A percentile compares a stretch with the other conserved stretches of the same genome.
phyloP scores from a whole-genome alignment of 441 rosid species.

The Gossypium trilobum region DNA sequence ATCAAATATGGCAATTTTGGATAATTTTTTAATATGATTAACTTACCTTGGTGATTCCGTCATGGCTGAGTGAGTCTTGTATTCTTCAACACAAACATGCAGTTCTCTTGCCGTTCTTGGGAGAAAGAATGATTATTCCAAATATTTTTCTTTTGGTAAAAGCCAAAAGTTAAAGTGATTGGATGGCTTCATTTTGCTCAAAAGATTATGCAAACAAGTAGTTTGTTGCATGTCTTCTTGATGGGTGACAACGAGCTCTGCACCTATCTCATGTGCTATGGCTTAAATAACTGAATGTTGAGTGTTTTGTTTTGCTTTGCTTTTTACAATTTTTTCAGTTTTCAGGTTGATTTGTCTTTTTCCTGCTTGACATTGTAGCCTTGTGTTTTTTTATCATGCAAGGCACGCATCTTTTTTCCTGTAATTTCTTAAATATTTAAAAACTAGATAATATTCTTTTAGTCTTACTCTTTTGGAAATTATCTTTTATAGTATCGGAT shows the following conservation, averaged over 20 bases:
- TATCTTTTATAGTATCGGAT: neutral
- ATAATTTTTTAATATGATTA: neutral
- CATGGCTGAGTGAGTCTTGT: neutral
- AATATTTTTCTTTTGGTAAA: neutral
- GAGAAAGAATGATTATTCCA: neutral
- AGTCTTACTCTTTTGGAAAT: neutral
- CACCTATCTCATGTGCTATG: neutral
- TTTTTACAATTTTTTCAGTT: neutral
- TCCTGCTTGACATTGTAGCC: neutral
- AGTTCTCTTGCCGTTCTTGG: neutral
- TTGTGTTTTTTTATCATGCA: neutral
- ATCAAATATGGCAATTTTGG: neutral
- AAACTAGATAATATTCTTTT: neutral
- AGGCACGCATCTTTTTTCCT: neutral
- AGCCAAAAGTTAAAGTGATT: neutral
- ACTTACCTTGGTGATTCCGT: neutral
- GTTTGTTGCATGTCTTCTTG: neutral
- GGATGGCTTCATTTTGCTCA: neutral
- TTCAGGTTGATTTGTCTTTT: neutral
- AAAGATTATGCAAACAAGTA: neutral
- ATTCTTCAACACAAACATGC: neutral
- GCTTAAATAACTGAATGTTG: neutral
- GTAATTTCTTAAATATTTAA: neutral
- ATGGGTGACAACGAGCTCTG: neutral
- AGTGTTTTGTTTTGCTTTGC: neutral